Conservation (phyloP, 1,139 yeast species). For the Saccharomyces uvarum region DNA sequence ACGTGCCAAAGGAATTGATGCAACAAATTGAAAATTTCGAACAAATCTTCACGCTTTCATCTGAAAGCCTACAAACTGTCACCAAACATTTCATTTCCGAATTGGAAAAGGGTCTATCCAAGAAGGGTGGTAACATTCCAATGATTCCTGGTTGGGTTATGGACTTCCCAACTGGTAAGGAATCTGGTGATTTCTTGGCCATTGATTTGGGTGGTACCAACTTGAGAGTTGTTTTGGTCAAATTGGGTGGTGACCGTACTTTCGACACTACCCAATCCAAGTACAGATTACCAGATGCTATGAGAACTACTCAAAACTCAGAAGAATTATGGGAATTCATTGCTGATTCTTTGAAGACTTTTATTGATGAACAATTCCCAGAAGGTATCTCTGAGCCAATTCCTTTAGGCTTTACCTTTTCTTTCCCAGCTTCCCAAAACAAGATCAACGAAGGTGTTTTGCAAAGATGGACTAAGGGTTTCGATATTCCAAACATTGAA, state of each 20-base stretch:
- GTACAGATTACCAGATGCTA: slow-evolving; percentile 60
- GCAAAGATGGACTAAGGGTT: slow-evolving; percentile 97
- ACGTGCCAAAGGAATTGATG: slow-evolving; percentile 58
- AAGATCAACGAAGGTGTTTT: slow-evolving; percentile 79
- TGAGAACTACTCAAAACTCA: slow-evolving; percentile 65
- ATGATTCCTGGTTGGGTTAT: slow-evolving; percentile 96
- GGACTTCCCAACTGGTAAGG: slow-evolving; percentile 87
- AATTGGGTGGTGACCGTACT: slow-evolving; percentile 66
- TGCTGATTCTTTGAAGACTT: slow-evolving; percentile 66
- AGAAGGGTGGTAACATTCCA: slow-evolving; percentile 76
- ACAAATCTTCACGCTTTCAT: slow-evolving; percentile 52
- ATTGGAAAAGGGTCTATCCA: slow-evolving; percentile 69
- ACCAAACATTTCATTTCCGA: slow-evolving; percentile 64
- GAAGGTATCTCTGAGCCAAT: slow-evolving; percentile 45
- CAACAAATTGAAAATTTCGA: slow-evolving; percentile 54
- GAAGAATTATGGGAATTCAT: slow-evolving; percentile 80
- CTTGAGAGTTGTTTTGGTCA: slow-evolving; percentile 79
- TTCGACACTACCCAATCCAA: slow-evolving; percentile 80
- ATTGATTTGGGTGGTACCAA: slow-evolving; percentile 95
- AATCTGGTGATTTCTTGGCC: slow-evolving; percentile 82
- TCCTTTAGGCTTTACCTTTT: slow-evolving; percentile 90
- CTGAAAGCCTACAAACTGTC: slow-evolving; percentile 53
- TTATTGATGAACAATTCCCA: slow-evolving; percentile 54
- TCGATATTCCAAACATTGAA: slow-evolving; percentile 87
- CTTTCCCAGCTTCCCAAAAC: slow-evolving; percentile 82